These are phyloP conservation scores for Tetrahymena thermophila DNA, from an alignment of 73 alveolate genomes.

Conservation along the genomic window DNA sequence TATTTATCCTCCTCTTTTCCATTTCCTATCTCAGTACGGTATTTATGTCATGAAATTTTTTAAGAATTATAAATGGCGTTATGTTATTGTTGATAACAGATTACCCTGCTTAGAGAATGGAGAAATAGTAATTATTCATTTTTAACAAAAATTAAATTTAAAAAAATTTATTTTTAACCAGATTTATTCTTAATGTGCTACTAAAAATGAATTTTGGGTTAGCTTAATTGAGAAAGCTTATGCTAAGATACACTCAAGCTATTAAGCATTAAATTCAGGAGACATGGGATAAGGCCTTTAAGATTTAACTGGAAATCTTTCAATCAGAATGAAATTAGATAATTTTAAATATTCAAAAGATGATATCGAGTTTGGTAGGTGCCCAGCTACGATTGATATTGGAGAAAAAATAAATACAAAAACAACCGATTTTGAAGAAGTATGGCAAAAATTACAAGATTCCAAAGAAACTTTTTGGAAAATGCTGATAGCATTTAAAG, in stretches of 20 bases:
- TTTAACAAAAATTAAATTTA: neutral
- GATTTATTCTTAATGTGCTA: conserved; percentile 60
- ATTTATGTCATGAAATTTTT: conserved; percentile 63
- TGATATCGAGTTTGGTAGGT: neutral
- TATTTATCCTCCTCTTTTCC: conserved; percentile 19
- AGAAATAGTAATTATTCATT: neutral
- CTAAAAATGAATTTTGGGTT: conserved; percentile 76
- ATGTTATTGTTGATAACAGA: conserved; percentile 72
- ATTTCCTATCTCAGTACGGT: conserved; percentile 45
- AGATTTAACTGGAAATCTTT: conserved; percentile 54
- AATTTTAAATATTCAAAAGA: neutral
- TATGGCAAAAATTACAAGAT: neutral
- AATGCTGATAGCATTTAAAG: neutral
- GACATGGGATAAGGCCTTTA: conserved; percentile 66
- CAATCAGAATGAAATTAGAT: neutral
- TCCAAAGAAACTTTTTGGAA: neutral
- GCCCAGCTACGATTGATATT: neutral
- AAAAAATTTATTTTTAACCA: neutral
- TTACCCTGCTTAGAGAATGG: conserved; percentile 46
- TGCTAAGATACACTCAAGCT: conserved; percentile 72
- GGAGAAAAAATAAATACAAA: neutral
- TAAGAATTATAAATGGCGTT: conserved; percentile 49
- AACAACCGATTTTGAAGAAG: neutral
- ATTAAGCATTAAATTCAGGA: conserved; percentile 60
- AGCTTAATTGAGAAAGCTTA: conserved; percentile 73